Conservation (phyloP, 768 basidiomycete species). For the Podaxis sp. region DNA sequence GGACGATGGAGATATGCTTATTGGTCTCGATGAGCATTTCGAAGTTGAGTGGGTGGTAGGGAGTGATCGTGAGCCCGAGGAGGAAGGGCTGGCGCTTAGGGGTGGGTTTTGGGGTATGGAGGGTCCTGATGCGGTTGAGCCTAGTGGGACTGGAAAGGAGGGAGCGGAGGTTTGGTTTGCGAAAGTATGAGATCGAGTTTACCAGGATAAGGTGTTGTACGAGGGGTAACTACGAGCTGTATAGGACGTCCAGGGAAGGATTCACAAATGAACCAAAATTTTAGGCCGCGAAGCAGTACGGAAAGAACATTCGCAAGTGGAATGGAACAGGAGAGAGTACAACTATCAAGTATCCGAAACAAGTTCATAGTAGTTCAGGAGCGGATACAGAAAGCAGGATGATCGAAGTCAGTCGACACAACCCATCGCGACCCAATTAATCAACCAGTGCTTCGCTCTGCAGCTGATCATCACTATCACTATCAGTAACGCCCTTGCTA, state of each 20-base stretch:
- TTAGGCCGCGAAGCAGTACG: no score
- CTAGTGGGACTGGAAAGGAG: constrained; percentile 30
- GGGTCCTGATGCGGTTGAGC: constrained; percentile 29
- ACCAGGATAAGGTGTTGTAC: no score
- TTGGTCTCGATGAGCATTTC: constrained; percentile 35
- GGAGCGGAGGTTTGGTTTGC: constrained; percentile 42
- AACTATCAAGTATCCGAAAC: not conserved
- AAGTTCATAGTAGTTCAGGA: not conserved
- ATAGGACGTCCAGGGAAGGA: no score
- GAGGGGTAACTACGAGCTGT: no score
- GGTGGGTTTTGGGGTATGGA: constrained; percentile 43
- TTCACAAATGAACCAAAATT: no score
- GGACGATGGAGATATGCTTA: constrained; percentile 31
- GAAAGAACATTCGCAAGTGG: no score
- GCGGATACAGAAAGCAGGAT: no score
- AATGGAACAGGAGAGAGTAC: not conserved
- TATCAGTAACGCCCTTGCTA: no score
- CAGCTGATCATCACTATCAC: no score
- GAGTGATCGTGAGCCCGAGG: constrained; percentile 11
- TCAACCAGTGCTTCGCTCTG: no score
- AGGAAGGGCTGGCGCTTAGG: constrained; percentile 38
- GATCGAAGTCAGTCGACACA: no score
- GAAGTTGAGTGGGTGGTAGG: constrained; percentile 36
- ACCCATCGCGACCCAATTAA: no score
- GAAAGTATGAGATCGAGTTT: not conserved